These are phyloP conservation scores for Cutaneotrichosporon sp. DNA, from an alignment of 1,284 basidiomycete genomes.

Conservation along the genomic window DNA sequence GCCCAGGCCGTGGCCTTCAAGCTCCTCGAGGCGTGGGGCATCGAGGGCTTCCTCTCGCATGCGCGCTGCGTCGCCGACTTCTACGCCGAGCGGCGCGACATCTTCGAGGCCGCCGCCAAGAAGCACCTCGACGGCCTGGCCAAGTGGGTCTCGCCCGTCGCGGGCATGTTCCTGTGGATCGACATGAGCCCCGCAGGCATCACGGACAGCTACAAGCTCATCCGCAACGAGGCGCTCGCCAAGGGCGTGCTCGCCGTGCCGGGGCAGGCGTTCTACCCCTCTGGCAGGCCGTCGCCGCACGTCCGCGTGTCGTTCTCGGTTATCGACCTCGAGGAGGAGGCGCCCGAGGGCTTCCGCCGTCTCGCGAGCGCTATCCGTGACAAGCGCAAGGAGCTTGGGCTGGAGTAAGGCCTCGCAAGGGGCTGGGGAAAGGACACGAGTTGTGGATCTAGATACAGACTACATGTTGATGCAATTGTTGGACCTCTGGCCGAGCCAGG, in stretches of 20 bases:
- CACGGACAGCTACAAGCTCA: conserved; percentile 71
- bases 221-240: conserved; percentile 73
- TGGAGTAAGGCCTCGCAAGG: conserved; percentile 11
- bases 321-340: conserved; percentile 64
- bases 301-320: conserved; percentile 80
- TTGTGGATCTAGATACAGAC: background rate
- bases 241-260: conserved; percentile 87
- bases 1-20: conserved; percentile 73
- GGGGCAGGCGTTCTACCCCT: conserved; percentile 71
- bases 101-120: conserved; percentile 74
- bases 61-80: conserved; percentile 70
- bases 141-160: conserved; percentile 80
- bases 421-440: background rate
- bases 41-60: conserved; percentile 75
- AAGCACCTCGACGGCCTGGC: conserved; percentile 73
- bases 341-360: conserved; percentile 72
- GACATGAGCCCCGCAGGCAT: conserved; percentile 52
- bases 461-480: conserved; percentile 4
- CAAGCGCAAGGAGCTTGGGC: conserved; percentile 27
- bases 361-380: conserved; percentile 65
- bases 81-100: conserved; percentile 74
- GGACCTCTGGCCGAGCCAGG: too few relatives aligned
- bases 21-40: conserved; percentile 75
- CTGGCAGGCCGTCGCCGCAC: conserved; percentile 66
- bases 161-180: conserved; percentile 89